Conservation (phyloP, 75 land plant species). For the Cupressus sempervirens region DNA sequence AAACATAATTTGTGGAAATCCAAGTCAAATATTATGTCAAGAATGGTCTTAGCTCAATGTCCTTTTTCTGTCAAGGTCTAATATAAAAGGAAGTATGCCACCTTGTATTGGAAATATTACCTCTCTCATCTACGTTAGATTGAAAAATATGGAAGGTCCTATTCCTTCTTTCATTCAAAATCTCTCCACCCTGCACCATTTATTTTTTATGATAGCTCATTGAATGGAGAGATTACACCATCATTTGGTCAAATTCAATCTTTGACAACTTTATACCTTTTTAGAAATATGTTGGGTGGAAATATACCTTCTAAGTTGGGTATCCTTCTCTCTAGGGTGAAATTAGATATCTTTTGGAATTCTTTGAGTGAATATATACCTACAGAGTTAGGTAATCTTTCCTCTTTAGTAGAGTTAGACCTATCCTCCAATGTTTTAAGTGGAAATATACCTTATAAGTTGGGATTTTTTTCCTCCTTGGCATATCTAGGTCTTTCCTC, state of each 20-base stretch:
- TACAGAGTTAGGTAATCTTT: too few relatives aligned
- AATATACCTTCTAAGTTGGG: background rate
- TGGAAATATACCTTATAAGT: too few relatives aligned
- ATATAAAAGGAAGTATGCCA: too few relatives aligned
- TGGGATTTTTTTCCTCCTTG: too few relatives aligned
- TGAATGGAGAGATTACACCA: background rate
- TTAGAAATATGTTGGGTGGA: background rate
- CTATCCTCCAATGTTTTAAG: too few relatives aligned
- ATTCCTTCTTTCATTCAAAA: background rate
- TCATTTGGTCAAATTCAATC: background rate
- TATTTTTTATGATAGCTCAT: background rate
- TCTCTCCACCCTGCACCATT: background rate
- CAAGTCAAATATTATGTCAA: too few relatives aligned
- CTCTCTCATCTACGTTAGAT: background rate
- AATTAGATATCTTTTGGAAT: background rate
- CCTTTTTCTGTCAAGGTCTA: background rate
- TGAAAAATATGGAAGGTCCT: background rate
- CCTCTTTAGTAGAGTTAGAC: too few relatives aligned
- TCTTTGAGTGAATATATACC: background rate
- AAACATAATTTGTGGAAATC: too few relatives aligned
- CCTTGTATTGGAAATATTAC: background rate
- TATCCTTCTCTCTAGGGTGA: background rate
- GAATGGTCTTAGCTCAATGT: too few relatives aligned
- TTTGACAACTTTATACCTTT: background rate
- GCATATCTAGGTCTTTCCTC: too few relatives aligned